Percentiles rank a stretch among this genome's conserved stretches.
Conservation (phyloP, 1,284 basidiomycete genomes). For the Pisolithus thermaeus region DNA sequence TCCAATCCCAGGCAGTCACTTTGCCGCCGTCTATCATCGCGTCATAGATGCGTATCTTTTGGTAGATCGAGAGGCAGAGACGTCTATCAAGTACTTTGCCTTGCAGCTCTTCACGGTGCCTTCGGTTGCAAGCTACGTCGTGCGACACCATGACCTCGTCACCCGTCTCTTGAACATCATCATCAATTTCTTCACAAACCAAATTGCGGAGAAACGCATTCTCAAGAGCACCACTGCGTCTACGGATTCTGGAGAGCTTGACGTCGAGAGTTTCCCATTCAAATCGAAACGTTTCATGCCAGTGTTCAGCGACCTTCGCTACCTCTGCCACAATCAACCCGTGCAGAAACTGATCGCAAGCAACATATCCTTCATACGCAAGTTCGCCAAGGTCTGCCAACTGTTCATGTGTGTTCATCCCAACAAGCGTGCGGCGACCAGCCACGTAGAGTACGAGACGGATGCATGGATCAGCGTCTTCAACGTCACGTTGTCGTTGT, state of each 20-base stretch:
- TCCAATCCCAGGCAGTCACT: conserved; percentile 61
- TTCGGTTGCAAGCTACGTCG: conserved; percentile 74
- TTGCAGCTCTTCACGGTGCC: conserved; percentile 89
- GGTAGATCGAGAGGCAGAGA: conserved; percentile 88
- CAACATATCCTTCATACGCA: conserved; percentile 47
- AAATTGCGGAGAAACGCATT: conserved; percentile 66
- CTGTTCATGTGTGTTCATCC: conserved; percentile 91
- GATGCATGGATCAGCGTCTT: conserved; percentile 94
- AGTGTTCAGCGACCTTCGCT: conserved; percentile 81
- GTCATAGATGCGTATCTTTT: conserved; percentile 88
- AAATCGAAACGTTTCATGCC: conserved; percentile 92
- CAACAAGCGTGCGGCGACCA: conserved; percentile 74
- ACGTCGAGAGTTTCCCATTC: conserved; percentile 82
- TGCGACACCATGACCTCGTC: conserved; percentile 70
- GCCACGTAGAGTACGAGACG: conserved; percentile 90
- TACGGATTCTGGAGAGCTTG: conserved; percentile 38
- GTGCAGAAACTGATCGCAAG: conserved; percentile 73
- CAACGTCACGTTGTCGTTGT: conserved; percentile 84
- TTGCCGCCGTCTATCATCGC: conserved; percentile 80
- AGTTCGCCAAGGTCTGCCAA: conserved; percentile 63
- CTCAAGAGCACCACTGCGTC: conserved; percentile 35
- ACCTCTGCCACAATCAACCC: conserved; percentile 68
- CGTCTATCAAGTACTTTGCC: conserved; percentile 88
- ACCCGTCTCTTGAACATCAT: conserved; percentile 76
- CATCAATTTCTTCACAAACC: conserved; percentile 84